Base-by-base conservation (phyloP, 805 yeast species). In the Danielozyma ontarioensis region DNA sequence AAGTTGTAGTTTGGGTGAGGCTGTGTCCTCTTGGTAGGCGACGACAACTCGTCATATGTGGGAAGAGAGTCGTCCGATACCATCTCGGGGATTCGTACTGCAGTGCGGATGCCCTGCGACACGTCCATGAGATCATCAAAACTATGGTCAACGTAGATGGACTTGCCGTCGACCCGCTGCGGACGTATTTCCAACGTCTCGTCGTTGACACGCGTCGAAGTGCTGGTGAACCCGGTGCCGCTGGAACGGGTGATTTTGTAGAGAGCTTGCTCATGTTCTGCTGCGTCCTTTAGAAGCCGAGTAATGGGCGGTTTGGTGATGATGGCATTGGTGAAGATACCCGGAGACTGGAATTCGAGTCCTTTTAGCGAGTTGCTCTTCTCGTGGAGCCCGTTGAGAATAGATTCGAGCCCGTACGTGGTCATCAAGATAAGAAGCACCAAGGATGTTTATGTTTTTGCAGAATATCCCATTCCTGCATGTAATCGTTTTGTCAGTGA, bases 261-360 rank as follows among this genome's bases (percentile, higher is more conserved):
- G 23, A 79, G 51, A 2, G 74, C 59, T 23, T 61, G 72, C 43
- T 78, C 83, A 25, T 68, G 65, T 0, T 47, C 53, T 23, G 74
- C 72, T 3, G 82, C 76, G 51, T 80, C 87, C 43, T 80, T 64
- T 14, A 80, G 56, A n/a, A 80, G 56, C 14, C 67, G 57, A 2
- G 80, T 76, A 36, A 79, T 77, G 18, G 66, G 64, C 10, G 78
- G 76, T 31, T 62, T 56, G 17, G 66, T 57, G 7, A 76, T 64
- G 13, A 79, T 58, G 2, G 87, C 80, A 46, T 80, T 80, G 25
- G 82, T 75, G 52, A 80, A 80, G 3, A 77, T 70, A 0, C 86
- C 85, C 0, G 83, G 76, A 0, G 70, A 64, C 14, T 66, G 54
- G 51, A 80, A 80, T 34, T 73, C 59, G 3, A 71, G 61, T 7